These are phyloP conservation scores for Flaveria bidentis DNA, from an alignment of 129 eudicot species.

Conservation along the genomic window DNA sequence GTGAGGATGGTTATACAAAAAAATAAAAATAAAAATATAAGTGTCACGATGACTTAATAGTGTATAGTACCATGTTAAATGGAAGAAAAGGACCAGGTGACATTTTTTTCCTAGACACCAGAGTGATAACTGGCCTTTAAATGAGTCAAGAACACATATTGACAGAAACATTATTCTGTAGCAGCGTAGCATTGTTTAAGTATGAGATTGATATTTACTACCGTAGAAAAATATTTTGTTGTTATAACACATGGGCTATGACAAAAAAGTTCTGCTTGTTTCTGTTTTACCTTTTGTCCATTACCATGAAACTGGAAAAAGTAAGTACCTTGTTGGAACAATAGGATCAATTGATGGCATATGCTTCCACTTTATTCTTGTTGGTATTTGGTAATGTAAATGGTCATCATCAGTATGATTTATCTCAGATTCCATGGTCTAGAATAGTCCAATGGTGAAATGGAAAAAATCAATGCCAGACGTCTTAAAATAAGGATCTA, in stretches of 20 bases:
- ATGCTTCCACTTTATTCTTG: conserved; percentile 12
- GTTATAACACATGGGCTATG: conserved; percentile 8
- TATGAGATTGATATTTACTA: conserved; percentile 1
- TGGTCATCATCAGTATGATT: no score
- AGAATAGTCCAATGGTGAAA: no score
- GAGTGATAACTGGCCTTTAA: not conserved
- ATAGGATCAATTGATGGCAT: not conserved
- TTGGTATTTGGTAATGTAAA: conserved; percentile 17
- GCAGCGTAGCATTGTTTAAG: not conserved
- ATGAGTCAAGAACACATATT: not conserved
- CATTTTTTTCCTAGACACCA: not conserved
- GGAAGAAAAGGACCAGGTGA: not conserved
- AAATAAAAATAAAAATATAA: not conserved
- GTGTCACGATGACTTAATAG: not conserved
- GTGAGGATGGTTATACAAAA: not conserved
- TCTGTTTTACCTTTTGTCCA: not conserved
- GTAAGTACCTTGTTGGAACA: not conserved
- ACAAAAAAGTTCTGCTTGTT: not conserved
- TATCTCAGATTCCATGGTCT: no score
- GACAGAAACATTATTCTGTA: not conserved
- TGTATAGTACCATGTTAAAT: not conserved
- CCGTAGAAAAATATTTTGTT: not conserved
- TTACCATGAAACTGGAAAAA: not conserved
- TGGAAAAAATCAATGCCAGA: no score
- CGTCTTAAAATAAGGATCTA: no score